Evolutionary conservation across 495 filamentous ascomycete species (phyloP).

Genomic region (Penicillium tannophilum): DNA sequence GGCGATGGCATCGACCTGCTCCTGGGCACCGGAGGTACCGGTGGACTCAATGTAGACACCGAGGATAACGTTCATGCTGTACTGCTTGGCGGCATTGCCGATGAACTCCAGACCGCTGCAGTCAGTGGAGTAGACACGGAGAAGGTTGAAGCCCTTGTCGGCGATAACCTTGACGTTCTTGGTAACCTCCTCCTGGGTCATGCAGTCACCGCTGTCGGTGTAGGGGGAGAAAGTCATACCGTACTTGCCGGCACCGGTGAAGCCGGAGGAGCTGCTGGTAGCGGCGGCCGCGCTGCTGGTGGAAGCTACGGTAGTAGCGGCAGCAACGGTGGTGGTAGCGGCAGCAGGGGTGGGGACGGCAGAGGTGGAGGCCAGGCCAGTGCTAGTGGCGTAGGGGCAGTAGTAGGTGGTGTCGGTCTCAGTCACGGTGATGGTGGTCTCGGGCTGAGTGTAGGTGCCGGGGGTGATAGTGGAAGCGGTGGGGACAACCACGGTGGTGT

Average conservation of each 20-base stretch:
- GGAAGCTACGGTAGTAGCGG: constrained; percentile 19
- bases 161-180: constrained; percentile 70
- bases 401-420: constrained; percentile 67
- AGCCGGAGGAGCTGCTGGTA: constrained; percentile 17
- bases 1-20: constrained; percentile 73
- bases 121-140: constrained; percentile 93
- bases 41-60: constrained; percentile 77
- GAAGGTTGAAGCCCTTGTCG: constrained; percentile 69
- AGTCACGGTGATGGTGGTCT: constrained; percentile 66
- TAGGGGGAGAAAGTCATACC: constrained; percentile 95
- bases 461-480: constrained; percentile 64
- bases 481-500: constrained; percentile 65
- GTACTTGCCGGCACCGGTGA: constrained; percentile 52
- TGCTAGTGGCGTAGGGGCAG: constrained; percentile 68
- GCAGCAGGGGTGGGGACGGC: constrained; percentile 27
- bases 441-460: constrained; percentile 74
- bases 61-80: constrained; percentile 76
- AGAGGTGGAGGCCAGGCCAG: constrained; percentile 29
- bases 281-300: constrained; percentile 19
- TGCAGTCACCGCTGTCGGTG: constrained; percentile 63
- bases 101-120: constrained; percentile 78
- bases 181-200: constrained; percentile 59
- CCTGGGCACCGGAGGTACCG: constrained; percentile 59
- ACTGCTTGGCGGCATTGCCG: constrained; percentile 59
- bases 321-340: constrained; percentile 20